These are phyloP conservation scores for Saccharum spontaneum DNA, from an alignment of 176 grass and related monocot species.

Conservation along the genomic window DNA sequence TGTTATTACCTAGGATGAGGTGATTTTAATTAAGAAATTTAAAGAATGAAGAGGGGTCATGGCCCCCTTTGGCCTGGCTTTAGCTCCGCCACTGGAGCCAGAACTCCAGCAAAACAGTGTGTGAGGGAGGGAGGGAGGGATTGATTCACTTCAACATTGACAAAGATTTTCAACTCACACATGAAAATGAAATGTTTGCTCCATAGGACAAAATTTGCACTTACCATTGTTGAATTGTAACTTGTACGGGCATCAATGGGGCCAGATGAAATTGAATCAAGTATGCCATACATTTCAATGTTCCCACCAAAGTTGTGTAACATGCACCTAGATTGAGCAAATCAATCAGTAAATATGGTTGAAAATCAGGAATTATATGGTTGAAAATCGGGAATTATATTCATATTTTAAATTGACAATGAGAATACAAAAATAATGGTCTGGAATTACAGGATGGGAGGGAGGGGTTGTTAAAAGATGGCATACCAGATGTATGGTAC, in stretches of 20 bases:
- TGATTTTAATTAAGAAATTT: background rate
- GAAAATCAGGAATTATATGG: slow-evolving; percentile 7
- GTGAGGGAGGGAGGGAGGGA: background rate
- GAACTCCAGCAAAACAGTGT: background rate
- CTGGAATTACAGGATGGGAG: background rate
- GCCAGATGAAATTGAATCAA: slow-evolving; percentile 83
- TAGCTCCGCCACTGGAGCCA: background rate
- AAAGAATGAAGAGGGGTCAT: background rate
- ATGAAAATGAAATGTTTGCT: slow-evolving; percentile 2
- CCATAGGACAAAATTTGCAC: slow-evolving; percentile 19
- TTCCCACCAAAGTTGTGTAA: slow-evolving; percentile 99
- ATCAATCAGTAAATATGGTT: slow-evolving; percentile 7
- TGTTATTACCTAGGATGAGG: background rate
- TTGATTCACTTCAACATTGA: background rate
- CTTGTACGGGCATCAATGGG: slow-evolving; percentile 77
- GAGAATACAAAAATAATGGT: background rate
- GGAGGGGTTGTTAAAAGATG: background rate
- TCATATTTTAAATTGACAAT: background rate
- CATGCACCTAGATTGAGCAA: slow-evolving; percentile 81
- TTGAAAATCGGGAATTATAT: slow-evolving; percentile 11
- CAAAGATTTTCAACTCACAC: background rate
- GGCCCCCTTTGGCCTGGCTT: background rate
- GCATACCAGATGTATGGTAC: slow-evolving; percentile 89
- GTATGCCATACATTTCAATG: slow-evolving; percentile 96
- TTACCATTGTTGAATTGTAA: slow-evolving; percentile 90